Evolutionary conservation across 73 alveolate genomes (phyloP).

Genomic region (Paramecium tetraurelia): DNA sequence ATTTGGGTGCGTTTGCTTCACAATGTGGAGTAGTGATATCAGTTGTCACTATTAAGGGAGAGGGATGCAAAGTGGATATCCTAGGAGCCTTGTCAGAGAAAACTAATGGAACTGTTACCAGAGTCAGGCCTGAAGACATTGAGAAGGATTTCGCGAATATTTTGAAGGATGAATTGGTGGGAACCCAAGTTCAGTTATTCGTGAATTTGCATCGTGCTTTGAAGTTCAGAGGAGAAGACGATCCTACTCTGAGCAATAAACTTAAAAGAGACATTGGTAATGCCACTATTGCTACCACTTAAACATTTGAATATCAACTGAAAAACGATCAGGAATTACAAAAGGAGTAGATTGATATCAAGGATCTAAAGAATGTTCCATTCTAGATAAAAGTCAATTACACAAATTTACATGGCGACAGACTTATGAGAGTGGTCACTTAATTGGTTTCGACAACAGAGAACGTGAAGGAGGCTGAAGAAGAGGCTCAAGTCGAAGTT

Average conservation of each 20-base stretch:
- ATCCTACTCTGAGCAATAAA: constrained; percentile 63
- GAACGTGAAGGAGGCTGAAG: constrained; percentile 76
- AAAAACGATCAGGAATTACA: constrained; percentile 68
- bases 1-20: constrained; percentile 79
- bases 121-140: constrained; percentile 86
- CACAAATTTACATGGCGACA: constrained; percentile 75
- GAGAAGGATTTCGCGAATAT: constrained; percentile 85
- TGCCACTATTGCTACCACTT: constrained; percentile 81
- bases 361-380: constrained; percentile 70
- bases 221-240: constrained; percentile 84
- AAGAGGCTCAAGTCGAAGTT: constrained; percentile 73
- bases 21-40: constrained; percentile 77
- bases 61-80: constrained; percentile 84
- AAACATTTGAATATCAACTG: constrained; percentile 86
- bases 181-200: constrained; percentile 76
- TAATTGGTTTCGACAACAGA: constrained; percentile 65
- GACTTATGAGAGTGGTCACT: constrained; percentile 85
- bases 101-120: constrained; percentile 88
- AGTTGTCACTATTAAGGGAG: constrained; percentile 88
- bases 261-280: constrained; percentile 81
- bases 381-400: constrained; percentile 79
- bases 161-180: constrained; percentile 82
- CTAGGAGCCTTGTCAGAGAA: constrained; percentile 78
- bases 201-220: constrained; percentile 83
- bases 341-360: constrained; percentile 68